A percentile compares a stretch with the other conserved stretches of the same genome.
Conservation (phyloP, 1,139 yeast species). For the Geotrichum fermentans region DNA sequence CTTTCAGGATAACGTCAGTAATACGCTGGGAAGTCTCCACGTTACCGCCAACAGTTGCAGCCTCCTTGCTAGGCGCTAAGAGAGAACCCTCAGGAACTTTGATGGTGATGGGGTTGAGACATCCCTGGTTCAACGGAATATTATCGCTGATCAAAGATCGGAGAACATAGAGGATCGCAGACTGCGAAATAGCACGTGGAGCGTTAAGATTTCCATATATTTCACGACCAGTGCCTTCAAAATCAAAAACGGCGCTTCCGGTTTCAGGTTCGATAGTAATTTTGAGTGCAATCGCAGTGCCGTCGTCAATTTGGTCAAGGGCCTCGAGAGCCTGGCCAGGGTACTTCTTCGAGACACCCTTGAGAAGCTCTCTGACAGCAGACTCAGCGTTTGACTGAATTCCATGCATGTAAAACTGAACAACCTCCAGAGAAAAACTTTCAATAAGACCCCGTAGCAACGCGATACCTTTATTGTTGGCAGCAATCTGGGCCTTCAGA, state of each 20-base stretch:
- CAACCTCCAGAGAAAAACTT: conserved; percentile 49
- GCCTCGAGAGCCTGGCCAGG: conserved; percentile 39
- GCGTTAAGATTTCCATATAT: conserved; percentile 60
- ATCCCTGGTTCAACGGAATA: conserved; percentile 82
- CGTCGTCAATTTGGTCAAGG: conserved; percentile 57
- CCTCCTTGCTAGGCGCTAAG: conserved; percentile 65
- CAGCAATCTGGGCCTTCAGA: conserved; percentile 62
- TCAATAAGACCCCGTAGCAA: conserved; percentile 46
- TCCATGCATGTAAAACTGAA: conserved; percentile 56
- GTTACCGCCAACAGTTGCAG: conserved; percentile 87
- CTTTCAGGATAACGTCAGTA: conserved; percentile 70
- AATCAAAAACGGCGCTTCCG: conserved; percentile 54
- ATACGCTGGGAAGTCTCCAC: conserved; percentile 84
- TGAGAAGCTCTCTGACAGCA: conserved; percentile 48
- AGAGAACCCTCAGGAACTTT: conserved; percentile 65
- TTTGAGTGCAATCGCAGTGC: conserved; percentile 47
- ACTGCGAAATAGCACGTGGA: conserved; percentile 67
- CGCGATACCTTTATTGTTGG: conserved; percentile 58
- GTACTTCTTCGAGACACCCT: conserved; percentile 35
- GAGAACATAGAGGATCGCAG: conserved; percentile 76
- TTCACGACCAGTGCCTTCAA: conserved; percentile 57
- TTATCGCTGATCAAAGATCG: conserved; percentile 70
- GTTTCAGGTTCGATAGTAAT: conserved; percentile 43
- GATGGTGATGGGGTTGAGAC: conserved; percentile 64
- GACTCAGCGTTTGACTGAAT: conserved; percentile 57